A percentile compares a stretch with the other conserved stretches of the same genome.
These are phyloP conservation scores for Fomitopsis betulina DNA, from an alignment of 1,284 basidiomycete species.

Conservation along the genomic window DNA sequence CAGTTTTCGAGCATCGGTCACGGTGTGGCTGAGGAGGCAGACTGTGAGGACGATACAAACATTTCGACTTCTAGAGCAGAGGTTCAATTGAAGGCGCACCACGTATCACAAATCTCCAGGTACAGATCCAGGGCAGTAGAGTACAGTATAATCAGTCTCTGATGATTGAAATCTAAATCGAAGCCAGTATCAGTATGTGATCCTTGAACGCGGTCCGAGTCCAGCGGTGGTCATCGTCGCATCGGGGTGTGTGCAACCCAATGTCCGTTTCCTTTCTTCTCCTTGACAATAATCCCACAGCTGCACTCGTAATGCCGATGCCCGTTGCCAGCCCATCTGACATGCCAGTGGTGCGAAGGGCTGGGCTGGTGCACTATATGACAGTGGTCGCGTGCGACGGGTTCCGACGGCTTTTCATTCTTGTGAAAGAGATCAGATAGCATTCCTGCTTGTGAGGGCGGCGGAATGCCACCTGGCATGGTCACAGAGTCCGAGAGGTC, in stretches of 20 bases:
- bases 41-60: too few species aligned
- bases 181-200: neutral
- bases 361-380: neutral
- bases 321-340: neutral
- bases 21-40: too few species aligned
- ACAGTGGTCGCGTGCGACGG: neutral
- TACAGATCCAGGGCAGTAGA: neutral
- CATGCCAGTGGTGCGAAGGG: neutral
- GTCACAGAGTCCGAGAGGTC: neutral
- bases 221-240: neutral
- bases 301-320: constrained; percentile 1
- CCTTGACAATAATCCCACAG: constrained; percentile 6
- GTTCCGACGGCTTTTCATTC: neutral
- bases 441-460: neutral
- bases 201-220: neutral
- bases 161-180: neutral
- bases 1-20: too few species aligned
- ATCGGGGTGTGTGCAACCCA: constrained; percentile 4
- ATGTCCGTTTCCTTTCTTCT: constrained; percentile 13
- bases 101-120: neutral
- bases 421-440: neutral
- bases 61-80: too few species aligned
- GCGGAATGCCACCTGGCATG: neutral
- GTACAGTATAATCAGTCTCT: too few species aligned
- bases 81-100: too few species aligned